Evolutionary conservation across 805 yeast species (phyloP).

Genomic region (Yamadazyma akitaensis): DNA sequence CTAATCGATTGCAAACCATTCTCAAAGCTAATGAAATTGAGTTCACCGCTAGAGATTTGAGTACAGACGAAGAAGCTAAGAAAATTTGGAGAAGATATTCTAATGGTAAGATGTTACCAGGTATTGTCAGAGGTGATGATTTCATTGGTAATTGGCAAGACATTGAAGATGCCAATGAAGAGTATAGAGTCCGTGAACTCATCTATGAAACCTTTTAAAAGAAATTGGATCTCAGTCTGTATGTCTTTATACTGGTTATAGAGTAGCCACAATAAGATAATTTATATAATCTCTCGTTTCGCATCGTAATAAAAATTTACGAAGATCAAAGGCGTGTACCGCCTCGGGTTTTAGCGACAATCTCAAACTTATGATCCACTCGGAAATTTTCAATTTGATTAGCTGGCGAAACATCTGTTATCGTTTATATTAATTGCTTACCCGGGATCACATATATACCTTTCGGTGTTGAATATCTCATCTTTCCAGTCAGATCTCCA

Average conservation of each 20-base stretch:
- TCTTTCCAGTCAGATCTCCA: background rate
- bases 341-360: too few species aligned
- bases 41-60: constrained; percentile 71
- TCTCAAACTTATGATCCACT: background rate
- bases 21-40: constrained; percentile 69
- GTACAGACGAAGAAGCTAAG: constrained; percentile 84
- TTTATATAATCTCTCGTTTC: background rate
- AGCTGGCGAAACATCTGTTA: constrained; percentile 2
- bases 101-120: constrained; percentile 75
- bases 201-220: constrained; percentile 60
- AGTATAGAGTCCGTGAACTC: constrained; percentile 58
- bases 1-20: constrained; percentile 72
- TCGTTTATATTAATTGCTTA: background rate
- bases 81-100: constrained; percentile 76
- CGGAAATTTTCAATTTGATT: constrained; percentile 2
- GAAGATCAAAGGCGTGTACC: background rate
- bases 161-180: constrained; percentile 83
- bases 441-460: too few species aligned
- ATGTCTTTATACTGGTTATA: too few species aligned
- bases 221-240: background rate
- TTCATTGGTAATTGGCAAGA: constrained; percentile 83
- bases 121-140: constrained; percentile 77
- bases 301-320: background rate
- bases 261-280: background rate
- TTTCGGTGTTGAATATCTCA: too few species aligned